These are phyloP conservation scores for Vinca major DNA, from an alignment of 305 asterid genomes.

Conservation along the genomic window DNA sequence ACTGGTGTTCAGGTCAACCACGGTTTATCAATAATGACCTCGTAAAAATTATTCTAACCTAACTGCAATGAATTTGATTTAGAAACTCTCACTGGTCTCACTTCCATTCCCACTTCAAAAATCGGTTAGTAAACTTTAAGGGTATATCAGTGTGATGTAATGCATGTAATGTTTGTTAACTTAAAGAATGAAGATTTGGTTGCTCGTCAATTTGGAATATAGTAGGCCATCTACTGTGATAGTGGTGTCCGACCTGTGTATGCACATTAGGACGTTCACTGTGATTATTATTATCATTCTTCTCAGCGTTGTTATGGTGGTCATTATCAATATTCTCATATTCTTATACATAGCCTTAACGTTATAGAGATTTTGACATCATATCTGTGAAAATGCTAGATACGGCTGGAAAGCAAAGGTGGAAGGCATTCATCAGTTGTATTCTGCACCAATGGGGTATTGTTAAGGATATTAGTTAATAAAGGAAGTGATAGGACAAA, in stretches of 20 bases:
- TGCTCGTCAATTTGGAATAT: background rate
- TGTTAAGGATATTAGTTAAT: slow-evolving; percentile 65
- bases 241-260: slow-evolving; percentile 2
- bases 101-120: too few relatives aligned
- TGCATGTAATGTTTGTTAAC: background rate
- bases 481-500: slow-evolving; percentile 31
- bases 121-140: too few relatives aligned
- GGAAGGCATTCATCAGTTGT: slow-evolving; percentile 79
- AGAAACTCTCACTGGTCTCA: too few relatives aligned
- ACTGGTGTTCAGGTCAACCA: too few relatives aligned
- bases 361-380: background rate
- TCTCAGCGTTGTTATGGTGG: background rate
- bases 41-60: too few relatives aligned
- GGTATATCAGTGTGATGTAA: too few relatives aligned
- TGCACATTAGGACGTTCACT: background rate
- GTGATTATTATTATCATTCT: background rate
- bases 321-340: background rate
- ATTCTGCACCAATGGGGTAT: slow-evolving; percentile 90
- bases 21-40: too few relatives aligned
- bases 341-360: background rate
- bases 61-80: too few relatives aligned
- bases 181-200: background rate
- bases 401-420: slow-evolving; percentile 85
- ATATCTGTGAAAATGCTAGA: slow-evolving; percentile 37
- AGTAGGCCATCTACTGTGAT: slow-evolving; percentile 2